phyloP scores from a whole-genome alignment of 2,329 filamentous ascomycete species.

The Stemphylium vesicarium region DNA sequence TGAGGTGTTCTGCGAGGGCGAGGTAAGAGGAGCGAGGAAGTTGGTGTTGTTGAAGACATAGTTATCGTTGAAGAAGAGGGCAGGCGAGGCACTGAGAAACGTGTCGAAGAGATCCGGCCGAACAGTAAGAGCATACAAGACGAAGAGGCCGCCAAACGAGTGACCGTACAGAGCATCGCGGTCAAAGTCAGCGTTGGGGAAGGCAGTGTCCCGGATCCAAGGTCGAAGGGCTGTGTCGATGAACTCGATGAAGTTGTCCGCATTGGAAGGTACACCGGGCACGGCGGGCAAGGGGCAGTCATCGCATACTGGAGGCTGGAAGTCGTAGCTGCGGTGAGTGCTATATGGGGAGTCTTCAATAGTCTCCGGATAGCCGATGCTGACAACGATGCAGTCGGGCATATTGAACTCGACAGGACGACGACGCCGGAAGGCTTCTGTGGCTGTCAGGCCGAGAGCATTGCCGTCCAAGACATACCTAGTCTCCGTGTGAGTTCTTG shows the following conservation, averaged over 20 bases:
- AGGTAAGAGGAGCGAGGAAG: conserved; percentile 30
- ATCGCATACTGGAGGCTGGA: conserved; percentile 40
- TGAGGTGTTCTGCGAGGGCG: background rate
- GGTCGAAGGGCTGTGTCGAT: conserved; percentile 52
- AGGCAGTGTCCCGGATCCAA: conserved; percentile 38
- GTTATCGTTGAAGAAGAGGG: conserved; percentile 56
- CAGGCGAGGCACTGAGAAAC: conserved; percentile 56
- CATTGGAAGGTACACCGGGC: conserved; percentile 52
- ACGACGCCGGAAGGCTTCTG: conserved; percentile 38
- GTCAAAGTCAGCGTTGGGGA: conserved; percentile 38
- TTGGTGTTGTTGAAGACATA: conserved; percentile 45
- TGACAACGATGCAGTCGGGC: conserved; percentile 41
- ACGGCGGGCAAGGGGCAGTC: conserved; percentile 32
- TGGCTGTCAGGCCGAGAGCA: conserved; percentile 35
- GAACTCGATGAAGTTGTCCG: conserved; percentile 54
- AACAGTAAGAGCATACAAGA: conserved; percentile 54
- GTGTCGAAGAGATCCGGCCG: conserved; percentile 52
- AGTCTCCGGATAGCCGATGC: conserved; percentile 39
- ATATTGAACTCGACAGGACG: conserved; percentile 40
- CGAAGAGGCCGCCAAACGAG: conserved; percentile 58
- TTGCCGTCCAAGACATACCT: conserved; percentile 46
- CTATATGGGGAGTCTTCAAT: conserved; percentile 42
- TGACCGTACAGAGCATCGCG: conserved; percentile 58
- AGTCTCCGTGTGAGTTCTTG: conserved; percentile 10
- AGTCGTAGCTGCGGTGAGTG: conserved; percentile 33